Evolutionary conservation across 345 rosid genomes (phyloP).

Genomic region (Cardamine resedifolia): DNA sequence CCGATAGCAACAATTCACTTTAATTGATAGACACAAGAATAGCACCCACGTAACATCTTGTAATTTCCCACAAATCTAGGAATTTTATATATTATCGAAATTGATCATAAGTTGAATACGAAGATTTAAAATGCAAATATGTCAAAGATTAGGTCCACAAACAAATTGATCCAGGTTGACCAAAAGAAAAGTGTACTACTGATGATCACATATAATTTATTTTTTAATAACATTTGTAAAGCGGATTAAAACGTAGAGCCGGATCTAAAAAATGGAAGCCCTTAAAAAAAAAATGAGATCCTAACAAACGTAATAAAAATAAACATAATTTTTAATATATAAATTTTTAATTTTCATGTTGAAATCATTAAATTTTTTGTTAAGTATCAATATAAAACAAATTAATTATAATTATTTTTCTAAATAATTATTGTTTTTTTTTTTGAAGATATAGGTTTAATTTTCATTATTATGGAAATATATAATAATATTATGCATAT

Average conservation of each 20-base stretch:
- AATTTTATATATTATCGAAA: background rate
- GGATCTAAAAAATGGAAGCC: too few relatives aligned
- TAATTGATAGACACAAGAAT: slow-evolving; percentile 8
- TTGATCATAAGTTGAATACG: background rate
- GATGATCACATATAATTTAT: background rate
- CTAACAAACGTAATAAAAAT: too few relatives aligned
- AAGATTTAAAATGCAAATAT: background rate
- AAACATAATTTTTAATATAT: too few relatives aligned
- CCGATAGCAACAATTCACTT: slow-evolving; percentile 26
- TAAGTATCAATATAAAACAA: too few relatives aligned
- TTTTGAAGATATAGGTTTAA: too few relatives aligned
- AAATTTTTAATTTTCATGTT: too few relatives aligned
- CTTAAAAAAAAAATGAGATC: too few relatives aligned
- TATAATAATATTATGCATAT: too few relatives aligned
- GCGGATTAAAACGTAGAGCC: slow-evolving; percentile 23
- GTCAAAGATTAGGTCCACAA: slow-evolving; percentile 27
- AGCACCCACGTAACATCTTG: slow-evolving; percentile 30
- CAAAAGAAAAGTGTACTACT: slow-evolving; percentile 10
- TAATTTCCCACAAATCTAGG: background rate
- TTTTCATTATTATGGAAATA: too few relatives aligned
- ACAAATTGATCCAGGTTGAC: slow-evolving; percentile 26
- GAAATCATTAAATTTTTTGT: too few relatives aligned
- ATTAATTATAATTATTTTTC: too few relatives aligned
- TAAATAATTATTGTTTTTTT: too few relatives aligned
- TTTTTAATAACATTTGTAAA: background rate